Evolutionary conservation across 2,329 filamentous ascomycete species (phyloP), one percentile per base, ranked within the genome.

Genomic region (Thielaviopsis punctulata): DNA sequence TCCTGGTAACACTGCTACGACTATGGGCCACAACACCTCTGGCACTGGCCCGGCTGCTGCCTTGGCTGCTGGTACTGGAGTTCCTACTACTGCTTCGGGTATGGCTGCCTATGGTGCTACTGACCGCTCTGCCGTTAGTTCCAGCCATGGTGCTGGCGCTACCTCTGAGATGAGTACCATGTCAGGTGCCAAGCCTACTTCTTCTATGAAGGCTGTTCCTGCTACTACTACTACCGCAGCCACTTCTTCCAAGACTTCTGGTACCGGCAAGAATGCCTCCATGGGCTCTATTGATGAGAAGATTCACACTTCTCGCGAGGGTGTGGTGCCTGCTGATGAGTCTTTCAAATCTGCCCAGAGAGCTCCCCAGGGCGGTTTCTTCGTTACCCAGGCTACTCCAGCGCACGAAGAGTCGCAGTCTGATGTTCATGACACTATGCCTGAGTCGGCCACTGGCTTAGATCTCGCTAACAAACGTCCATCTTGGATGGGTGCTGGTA

Each of bases 361-460:
- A 41, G 36, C 19, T 19, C 36, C 36, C 41, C 19, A 44, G 15
- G 30, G 30, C 15, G 18, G 41, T 22, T 52, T 49, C 39, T 52
- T 47, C 36, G 47, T 55, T 21, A 55, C 53, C 4, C 41, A 51
- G 18, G 52, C 53, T 8, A 49, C 46, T 15, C 30, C 53, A 5
- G 12, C 39, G 15, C 50, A 45, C 15, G 18, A 47, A 21, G 47
- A 49, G 5, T 9, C 39, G n/a, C 50, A 45, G 19, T 9, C 52
- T 25, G 47, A 49, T 21, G 39, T 9, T 41, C 36, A n/a, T n/a
- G 45, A 18, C 18, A 7, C 41, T 21, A 44, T 22, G 19, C 9
- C 51, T 19, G 36, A 18, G 36, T 18, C 36, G 36, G 19, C 36
- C 5, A n/a, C 9, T 19, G 36, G n/a, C 36, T 19, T 18, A 9